Base-by-base conservation (phyloP, 768 basidiomycete species). In the Fistulinella prunicolor region DNA sequence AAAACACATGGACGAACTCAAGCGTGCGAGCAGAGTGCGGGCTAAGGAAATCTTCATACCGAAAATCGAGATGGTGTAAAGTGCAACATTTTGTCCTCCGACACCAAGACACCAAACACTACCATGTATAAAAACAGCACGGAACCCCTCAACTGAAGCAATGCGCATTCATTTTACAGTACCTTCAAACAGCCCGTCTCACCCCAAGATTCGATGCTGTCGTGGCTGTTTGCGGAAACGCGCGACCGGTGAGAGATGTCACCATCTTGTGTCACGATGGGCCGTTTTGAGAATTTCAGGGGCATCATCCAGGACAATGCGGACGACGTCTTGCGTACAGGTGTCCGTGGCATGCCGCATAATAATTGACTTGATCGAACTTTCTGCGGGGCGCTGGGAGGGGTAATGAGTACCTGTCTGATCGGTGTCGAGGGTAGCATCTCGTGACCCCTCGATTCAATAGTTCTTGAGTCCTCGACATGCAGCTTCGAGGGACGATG, bases 151-250 rank as follows among this genome's bases (percentile, higher is more conserved):
- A 41, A 43, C 37, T 22, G 44, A 41, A 56, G 52, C 45, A 54
- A 49, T n/a, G 7, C 9, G 14, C 26, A 19, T 35, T 10, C n/a
- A 6, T 24, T 23, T 13, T 7, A 29, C 38, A 19, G 3, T 4
- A 13, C 26, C 39, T 23, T 47, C n/a, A n/a, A n/a, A n/a, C 40
- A 49, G 17, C 43, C 19, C 29, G 13, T 19, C 38, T 57, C 56
- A n/a, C 57, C 46, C 72, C 72, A 73, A 28, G 68, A 72, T 46
- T 73, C 69, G 26, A 73, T 73, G 29, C 55, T 71, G 49, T 70
- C 69, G 26, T 58, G 58, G 45, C 59, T 64, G 38, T 44, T 44
- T 9, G 29, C 29, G 35, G 53, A 32, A 35, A 43, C 39, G 26
- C 46, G 49, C 28, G 55, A 51, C 50, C 19, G 17, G 34, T 6